A percentile compares a stretch with the other conserved stretches of the same genome.
These are phyloP conservation scores for Aspergillus saccharolyticus DNA, from an alignment of 495 filamentous ascomycete species.

Conservation along the genomic window DNA sequence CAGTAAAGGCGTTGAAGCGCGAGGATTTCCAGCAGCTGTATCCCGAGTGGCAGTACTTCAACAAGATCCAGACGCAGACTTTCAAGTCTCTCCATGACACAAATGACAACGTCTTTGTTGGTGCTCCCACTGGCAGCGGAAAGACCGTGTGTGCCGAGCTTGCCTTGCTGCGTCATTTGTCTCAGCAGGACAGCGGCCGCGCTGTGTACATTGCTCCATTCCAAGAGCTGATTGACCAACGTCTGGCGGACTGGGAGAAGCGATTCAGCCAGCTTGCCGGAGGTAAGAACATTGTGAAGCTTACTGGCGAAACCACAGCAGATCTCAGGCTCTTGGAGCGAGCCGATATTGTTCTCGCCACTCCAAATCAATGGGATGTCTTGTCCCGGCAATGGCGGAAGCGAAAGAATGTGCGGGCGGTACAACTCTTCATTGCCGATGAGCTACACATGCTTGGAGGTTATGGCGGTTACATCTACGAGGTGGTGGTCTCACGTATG, in stretches of 20 bases:
- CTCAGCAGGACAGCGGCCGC: slow-evolving; percentile 59
- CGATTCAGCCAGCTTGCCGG: slow-evolving; percentile 67
- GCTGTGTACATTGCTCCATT: slow-evolving; percentile 95
- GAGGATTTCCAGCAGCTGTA: slow-evolving; percentile 80
- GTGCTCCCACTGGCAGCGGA: slow-evolving; percentile 83
- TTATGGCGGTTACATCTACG: slow-evolving; percentile 83
- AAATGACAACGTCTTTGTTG: slow-evolving; percentile 90
- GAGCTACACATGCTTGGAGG: slow-evolving; percentile 96
- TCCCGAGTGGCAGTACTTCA: slow-evolving; percentile 82
- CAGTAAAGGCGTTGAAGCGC: slow-evolving; percentile 79
- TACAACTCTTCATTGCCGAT: slow-evolving; percentile 91
- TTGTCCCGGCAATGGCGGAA: slow-evolving; percentile 93
- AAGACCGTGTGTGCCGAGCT: slow-evolving; percentile 98
- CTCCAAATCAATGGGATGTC: slow-evolving; percentile 91
- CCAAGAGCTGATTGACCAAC: slow-evolving; percentile 84
- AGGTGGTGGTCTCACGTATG: slow-evolving; percentile 95
- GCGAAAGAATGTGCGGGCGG: slow-evolving; percentile 86
- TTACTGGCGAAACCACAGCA: slow-evolving; percentile 87
- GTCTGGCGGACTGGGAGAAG: slow-evolving; percentile 76
- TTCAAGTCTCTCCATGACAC: slow-evolving; percentile 88
- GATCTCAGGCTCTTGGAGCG: slow-evolving; percentile 85
- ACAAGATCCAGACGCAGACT: slow-evolving; percentile 95
- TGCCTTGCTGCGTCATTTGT: slow-evolving; percentile 85
- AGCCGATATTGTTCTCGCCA: slow-evolving; percentile 89
- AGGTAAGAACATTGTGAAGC: slow-evolving; percentile 88